Evolutionary conservation across 306 rosid genomes (phyloP).

Genomic region (Glycine soja): DNA sequence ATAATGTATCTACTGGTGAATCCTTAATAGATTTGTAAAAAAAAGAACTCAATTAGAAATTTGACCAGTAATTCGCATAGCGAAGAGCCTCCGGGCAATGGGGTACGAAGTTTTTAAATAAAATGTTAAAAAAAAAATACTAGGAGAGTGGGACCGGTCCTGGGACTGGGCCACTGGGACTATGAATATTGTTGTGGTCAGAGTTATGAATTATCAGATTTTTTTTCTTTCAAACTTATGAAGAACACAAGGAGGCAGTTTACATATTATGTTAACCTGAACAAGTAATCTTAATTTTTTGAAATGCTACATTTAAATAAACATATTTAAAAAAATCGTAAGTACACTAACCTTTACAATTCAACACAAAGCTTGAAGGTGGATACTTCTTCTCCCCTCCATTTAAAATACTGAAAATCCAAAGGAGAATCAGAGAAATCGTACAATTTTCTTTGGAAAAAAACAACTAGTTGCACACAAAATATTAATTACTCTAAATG

Average conservation of each 20-base stretch:
- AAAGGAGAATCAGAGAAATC: background rate
- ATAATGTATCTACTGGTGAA: background rate
- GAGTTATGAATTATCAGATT: no score
- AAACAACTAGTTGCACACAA: slow-evolving; percentile 2
- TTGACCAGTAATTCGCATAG: background rate
- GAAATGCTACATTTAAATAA: slow-evolving; percentile 14
- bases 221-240: no score
- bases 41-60: background rate
- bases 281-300: background rate
- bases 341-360: slow-evolving; percentile 73
- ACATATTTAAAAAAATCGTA: background rate
- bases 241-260: no score
- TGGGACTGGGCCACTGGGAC: background rate
- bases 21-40: slow-evolving; percentile 4
- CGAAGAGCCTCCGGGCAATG: no score
- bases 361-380: slow-evolving; percentile 66
- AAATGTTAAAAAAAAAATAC: background rate
- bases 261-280: slow-evolving; percentile 1
- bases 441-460: background rate
- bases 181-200: slow-evolving; percentile 4
- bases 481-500: slow-evolving; percentile 66
- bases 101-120: no score
- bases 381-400: slow-evolving; percentile 86
- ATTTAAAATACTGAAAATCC: slow-evolving; percentile 69
- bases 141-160: background rate